Percentiles rank a stretch among this genome's conserved stretches.
These are phyloP conservation scores for Cryomyces minteri DNA, from an alignment of 495 filamentous ascomycete genomes.

Conservation along the genomic window DNA sequence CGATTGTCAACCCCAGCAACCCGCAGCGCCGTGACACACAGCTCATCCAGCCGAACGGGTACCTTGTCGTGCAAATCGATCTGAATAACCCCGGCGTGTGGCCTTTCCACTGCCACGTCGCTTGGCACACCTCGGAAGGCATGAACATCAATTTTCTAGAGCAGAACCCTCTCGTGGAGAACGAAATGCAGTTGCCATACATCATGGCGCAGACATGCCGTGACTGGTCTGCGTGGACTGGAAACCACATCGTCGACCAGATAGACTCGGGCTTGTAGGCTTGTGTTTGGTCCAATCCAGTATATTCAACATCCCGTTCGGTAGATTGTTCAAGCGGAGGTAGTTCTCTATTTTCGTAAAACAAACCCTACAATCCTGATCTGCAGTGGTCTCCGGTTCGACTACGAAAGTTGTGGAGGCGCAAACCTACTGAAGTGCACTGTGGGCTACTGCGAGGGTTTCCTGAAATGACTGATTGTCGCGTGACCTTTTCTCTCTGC, in stretches of 20 bases:
- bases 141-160: constrained; percentile 2
- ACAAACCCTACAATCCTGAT: too few relatives aligned
- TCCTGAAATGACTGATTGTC: too few relatives aligned
- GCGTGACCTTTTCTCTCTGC: too few relatives aligned
- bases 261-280: constrained; percentile 14
- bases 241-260: constrained; percentile 9
- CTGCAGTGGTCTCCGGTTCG: too few relatives aligned
- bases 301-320: too few relatives aligned
- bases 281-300: too few relatives aligned
- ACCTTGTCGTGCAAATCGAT: constrained; percentile 9
- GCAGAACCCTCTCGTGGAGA: neutral
- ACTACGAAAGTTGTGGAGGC: too few relatives aligned
- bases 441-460: too few relatives aligned
- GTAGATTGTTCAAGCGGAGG: too few relatives aligned
- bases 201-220: constrained; percentile 12
- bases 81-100: constrained; percentile 10
- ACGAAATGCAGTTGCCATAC: constrained; percentile 10
- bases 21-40: constrained; percentile 34
- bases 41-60: constrained; percentile 23
- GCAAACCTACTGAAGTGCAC: too few relatives aligned
- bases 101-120: constrained; percentile 10
- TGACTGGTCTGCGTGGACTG: constrained; percentile 12
- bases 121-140: constrained; percentile 10
- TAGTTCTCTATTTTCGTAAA: too few relatives aligned
- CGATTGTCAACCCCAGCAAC: constrained; percentile 25